These are phyloP conservation scores for Pichia eremophila DNA, from an alignment of 805 yeast species.

Conservation along the genomic window DNA sequence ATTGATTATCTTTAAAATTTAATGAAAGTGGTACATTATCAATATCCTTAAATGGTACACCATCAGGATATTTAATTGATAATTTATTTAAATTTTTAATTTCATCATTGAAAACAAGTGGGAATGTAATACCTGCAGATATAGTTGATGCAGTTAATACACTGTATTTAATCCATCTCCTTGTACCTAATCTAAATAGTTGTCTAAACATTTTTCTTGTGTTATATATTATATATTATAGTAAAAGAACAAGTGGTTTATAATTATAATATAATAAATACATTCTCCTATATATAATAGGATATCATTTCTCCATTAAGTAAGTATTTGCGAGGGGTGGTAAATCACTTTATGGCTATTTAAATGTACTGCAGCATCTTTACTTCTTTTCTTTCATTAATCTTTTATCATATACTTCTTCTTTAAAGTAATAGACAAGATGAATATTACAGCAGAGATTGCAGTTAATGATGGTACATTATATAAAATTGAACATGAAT, in stretches of 20 bases:
- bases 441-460: slow-evolving; percentile 32
- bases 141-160: background rate
- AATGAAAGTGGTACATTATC: background rate
- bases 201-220: too few relatives aligned
- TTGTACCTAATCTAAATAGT: too few relatives aligned
- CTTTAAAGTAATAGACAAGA: slow-evolving; percentile 30
- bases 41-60: background rate
- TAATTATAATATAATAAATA: too few relatives aligned
- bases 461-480: slow-evolving; percentile 67
- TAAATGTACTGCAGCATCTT: background rate
- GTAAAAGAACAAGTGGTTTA: too few relatives aligned
- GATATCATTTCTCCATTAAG: too few relatives aligned
- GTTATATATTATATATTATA: too few relatives aligned
- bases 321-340: too few relatives aligned
- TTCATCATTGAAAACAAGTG: background rate
- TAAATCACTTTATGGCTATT: too few relatives aligned
- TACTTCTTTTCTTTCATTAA: background rate
- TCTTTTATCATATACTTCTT: background rate
- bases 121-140: background rate
- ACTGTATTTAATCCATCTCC: too few relatives aligned
- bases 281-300: too few relatives aligned
- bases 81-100: background rate
- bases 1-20: background rate
- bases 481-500: slow-evolving; percentile 65
- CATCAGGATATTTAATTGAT: background rate